Percentiles rank a stretch among this genome's conserved stretches.
Evolutionary conservation across 1,284 basidiomycete species (phyloP).

Genomic region (Phenoliferia sp.): DNA sequence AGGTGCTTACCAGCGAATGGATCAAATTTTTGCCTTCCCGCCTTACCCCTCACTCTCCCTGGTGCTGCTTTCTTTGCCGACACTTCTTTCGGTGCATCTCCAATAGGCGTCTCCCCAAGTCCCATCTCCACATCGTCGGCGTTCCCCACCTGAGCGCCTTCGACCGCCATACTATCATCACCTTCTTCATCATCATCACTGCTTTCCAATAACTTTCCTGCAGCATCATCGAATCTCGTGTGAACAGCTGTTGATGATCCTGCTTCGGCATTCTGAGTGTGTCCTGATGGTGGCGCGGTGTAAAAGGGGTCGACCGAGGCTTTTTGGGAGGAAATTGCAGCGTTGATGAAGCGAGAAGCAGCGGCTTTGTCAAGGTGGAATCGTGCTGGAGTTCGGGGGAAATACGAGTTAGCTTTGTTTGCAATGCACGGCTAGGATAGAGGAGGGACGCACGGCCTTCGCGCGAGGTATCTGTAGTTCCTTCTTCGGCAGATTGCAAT

Average conservation of each 20-base stretch:
- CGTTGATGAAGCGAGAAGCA: slow-evolving; percentile 72
- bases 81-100: neutral
- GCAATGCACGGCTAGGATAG: neutral
- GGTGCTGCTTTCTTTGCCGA: neutral
- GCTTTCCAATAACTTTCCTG: neutral
- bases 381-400: slow-evolving; percentile 45
- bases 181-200: slow-evolving; percentile 1
- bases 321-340: slow-evolving; percentile 57
- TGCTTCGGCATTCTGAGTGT: neutral
- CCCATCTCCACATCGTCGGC: slow-evolving; percentile 3
- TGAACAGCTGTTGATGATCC: slow-evolving; percentile 14
- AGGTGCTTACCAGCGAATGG: slow-evolving; percentile 8
- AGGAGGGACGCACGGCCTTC: slow-evolving; percentile 3
- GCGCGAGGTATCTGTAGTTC: too few species aligned
- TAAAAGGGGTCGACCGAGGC: slow-evolving; percentile 12
- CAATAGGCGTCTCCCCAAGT: neutral
- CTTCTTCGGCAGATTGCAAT: slow-evolving; percentile 66
- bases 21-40: slow-evolving; percentile 2
- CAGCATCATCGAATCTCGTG: slow-evolving; percentile 16
- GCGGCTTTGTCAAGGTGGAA: slow-evolving; percentile 63
- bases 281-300: neutral
- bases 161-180: neutral
- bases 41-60: neutral
- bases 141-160: slow-evolving; percentile 15
- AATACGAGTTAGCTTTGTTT: neutral